phyloP scores from a whole-genome alignment of 2,329 filamentous ascomycete species.

The Botrytis fabae region DNA sequence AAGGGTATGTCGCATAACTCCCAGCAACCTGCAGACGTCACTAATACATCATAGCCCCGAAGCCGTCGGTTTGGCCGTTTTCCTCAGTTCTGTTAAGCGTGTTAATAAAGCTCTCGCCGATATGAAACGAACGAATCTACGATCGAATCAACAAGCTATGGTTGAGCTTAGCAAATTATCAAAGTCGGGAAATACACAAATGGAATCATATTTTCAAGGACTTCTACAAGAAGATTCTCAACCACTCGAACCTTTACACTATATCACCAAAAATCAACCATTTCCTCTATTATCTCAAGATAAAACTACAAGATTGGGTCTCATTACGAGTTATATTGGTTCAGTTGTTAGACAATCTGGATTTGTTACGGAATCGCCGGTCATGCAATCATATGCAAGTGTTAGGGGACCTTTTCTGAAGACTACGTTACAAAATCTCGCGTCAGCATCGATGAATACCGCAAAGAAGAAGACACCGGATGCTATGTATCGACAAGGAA shows the following conservation, averaged over 20 bases:
- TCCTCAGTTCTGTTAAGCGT: constrained; percentile 85
- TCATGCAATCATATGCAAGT: constrained; percentile 82
- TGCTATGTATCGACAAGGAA: constrained; percentile 82
- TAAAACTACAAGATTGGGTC: constrained; percentile 69
- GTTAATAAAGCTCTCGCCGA: constrained; percentile 81
- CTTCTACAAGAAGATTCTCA: constrained; percentile 76
- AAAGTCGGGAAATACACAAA: constrained; percentile 74
- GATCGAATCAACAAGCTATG: constrained; percentile 87
- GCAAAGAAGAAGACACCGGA: constrained; percentile 76
- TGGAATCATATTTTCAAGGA: constrained; percentile 82
- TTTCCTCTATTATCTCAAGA: constrained; percentile 82
- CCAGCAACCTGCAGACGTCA: not conserved
- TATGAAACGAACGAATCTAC: constrained; percentile 85
- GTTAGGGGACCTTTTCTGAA: constrained; percentile 85
- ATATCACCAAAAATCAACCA: constrained; percentile 81
- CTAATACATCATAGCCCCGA: constrained; percentile 58
- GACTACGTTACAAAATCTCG: constrained; percentile 78
- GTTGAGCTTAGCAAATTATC: constrained; percentile 76
- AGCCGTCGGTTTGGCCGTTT: constrained; percentile 77
- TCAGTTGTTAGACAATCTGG: constrained; percentile 54
- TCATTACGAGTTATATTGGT: constrained; percentile 77
- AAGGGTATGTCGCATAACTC: constrained; percentile 51
- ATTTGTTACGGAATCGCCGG: constrained; percentile 61
- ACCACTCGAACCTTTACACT: constrained; percentile 85
- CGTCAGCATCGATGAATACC: constrained; percentile 81